Conservation (phyloP, 805 yeast genomes). For the Myxozyma neotropica region DNA sequence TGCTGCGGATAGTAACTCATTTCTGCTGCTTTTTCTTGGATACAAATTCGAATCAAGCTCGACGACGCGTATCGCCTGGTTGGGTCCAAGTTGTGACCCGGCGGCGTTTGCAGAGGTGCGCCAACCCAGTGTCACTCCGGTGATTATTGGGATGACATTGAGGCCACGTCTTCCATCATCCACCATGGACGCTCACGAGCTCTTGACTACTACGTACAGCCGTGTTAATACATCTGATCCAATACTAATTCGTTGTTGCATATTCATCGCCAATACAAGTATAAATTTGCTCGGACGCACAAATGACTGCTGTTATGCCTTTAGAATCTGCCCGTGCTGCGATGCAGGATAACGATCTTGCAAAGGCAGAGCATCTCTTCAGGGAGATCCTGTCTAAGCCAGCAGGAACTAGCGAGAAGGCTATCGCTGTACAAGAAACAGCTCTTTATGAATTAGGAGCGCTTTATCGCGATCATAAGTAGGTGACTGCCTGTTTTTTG, state of each 20-base stretch:
- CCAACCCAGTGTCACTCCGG: neutral
- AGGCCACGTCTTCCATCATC: neutral
- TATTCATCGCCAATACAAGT: neutral
- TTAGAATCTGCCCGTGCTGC: constrained; percentile 60
- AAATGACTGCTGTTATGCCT: constrained; percentile 8
- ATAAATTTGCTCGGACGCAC: neutral
- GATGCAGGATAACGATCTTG: constrained; percentile 51
- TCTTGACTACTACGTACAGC: neutral
- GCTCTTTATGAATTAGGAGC: constrained; percentile 77
- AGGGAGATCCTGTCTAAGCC: constrained; percentile 49
- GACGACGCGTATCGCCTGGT: constrained; percentile 1
- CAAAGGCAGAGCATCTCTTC: constrained; percentile 64
- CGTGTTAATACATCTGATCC: neutral
- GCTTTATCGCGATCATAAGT: constrained; percentile 55
- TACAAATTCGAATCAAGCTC: neutral
- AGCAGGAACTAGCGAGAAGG: constrained; percentile 44
- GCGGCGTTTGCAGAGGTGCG: neutral
- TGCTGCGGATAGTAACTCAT: constrained; percentile 16
- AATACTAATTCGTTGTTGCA: neutral
- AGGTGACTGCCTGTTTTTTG: neutral
- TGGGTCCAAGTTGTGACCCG: neutral
- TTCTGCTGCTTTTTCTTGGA: neutral
- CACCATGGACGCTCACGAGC: neutral
- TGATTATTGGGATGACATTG: constrained; percentile 4
- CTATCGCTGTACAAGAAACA: constrained; percentile 60